These are phyloP conservation scores for Phaseolus coccineus DNA, from an alignment of 331 rosid genomes.

Conservation along the genomic window DNA sequence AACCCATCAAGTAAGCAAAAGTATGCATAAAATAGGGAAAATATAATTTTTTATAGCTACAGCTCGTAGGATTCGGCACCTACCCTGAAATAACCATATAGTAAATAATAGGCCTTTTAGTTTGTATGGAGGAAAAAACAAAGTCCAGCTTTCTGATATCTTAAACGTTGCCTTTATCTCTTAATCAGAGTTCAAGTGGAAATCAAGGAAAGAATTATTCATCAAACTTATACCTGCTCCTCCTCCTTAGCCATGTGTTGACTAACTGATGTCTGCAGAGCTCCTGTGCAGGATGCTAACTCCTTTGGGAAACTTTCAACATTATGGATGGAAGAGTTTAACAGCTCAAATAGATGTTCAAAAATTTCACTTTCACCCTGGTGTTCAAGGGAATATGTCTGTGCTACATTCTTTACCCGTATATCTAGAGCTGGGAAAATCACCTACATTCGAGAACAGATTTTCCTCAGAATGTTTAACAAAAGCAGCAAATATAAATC, in stretches of 20 bases:
- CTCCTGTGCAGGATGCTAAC: constrained; percentile 96
- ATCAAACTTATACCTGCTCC: constrained; percentile 77
- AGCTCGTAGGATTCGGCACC: background rate
- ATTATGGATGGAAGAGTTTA: constrained; percentile 64
- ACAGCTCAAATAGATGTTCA: constrained; percentile 81
- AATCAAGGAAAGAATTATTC: constrained; percentile 31
- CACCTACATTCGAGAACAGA: constrained; percentile 66
- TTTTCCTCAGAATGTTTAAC: constrained; percentile 37
- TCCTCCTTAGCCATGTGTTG: constrained; percentile 99
- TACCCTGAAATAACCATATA: constrained; percentile 27
- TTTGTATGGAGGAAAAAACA: background rate
- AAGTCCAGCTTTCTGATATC: background rate
- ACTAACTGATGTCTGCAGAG: constrained; percentile 88
- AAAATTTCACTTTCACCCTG: constrained; percentile 90
- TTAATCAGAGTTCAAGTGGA: constrained; percentile 14
- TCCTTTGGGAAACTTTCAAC: constrained; percentile 89
- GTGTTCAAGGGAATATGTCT: constrained; percentile 96
- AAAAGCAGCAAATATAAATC: constrained; percentile 25
- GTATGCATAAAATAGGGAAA: constrained; percentile 4
- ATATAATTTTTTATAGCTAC: constrained; percentile 6
- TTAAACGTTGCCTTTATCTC: constrained; percentile 14
- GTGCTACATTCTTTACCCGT: constrained; percentile 98
- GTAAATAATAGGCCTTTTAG: constrained; percentile 29
- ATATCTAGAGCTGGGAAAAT: constrained; percentile 96
- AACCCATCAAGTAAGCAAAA: constrained; percentile 19